Evolutionary conservation across 352 stramenopile genomes (phyloP).

Genomic region (Thalassiosira livingstoniorum): DNA sequence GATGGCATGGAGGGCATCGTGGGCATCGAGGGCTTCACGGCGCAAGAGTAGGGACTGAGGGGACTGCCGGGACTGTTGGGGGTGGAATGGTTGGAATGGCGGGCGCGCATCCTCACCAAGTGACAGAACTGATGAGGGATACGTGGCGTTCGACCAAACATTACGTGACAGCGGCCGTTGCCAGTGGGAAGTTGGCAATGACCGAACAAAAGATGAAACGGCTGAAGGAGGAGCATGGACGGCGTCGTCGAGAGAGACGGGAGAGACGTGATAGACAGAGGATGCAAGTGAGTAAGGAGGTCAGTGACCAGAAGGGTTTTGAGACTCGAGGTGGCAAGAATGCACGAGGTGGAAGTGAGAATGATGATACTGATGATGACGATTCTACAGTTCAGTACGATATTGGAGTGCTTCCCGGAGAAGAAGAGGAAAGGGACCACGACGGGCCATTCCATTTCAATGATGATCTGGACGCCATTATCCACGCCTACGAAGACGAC

Average conservation of each 20-base stretch:
- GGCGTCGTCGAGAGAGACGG: constrained; percentile 21
- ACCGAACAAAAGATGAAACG: constrained; percentile 61
- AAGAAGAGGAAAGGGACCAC: constrained; percentile 8
- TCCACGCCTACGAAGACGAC: constrained; percentile 7
- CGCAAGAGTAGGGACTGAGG: no score
- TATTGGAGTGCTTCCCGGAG: constrained; percentile 15
- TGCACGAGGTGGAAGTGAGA: background rate
- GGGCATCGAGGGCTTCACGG: no score
- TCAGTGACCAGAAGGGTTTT: background rate
- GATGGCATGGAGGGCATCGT: background rate
- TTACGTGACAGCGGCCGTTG: constrained; percentile 53
- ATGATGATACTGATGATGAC: background rate
- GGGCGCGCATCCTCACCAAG: constrained; percentile 13
- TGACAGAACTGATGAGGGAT: constrained; percentile 50
- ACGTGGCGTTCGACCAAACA: constrained; percentile 61
- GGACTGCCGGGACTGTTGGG: background rate
- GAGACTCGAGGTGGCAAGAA: background rate
- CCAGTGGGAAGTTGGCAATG: constrained; percentile 59
- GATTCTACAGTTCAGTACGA: background rate
- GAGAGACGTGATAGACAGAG: constrained; percentile 2
- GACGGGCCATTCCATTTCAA: constrained; percentile 11
- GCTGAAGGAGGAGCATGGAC: constrained; percentile 42
- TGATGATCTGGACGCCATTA: constrained; percentile 11
- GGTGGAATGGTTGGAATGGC: background rate
- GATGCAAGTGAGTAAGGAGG: constrained; percentile 10